Conservation (phyloP, 495 filamentous ascomycete species). For the Xylona heveae region DNA sequence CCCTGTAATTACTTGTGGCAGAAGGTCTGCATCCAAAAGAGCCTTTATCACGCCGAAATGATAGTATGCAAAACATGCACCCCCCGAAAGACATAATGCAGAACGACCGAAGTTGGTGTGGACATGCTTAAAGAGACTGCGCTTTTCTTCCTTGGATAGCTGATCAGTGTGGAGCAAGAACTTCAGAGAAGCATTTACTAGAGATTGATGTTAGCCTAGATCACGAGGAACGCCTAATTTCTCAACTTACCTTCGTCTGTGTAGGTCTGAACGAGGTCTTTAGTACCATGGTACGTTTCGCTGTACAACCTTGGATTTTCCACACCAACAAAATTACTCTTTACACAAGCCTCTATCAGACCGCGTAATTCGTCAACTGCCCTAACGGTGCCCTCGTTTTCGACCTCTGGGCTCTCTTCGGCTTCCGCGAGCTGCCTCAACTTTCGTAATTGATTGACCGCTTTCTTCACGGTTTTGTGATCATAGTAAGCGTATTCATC, state of each 20-base stretch:
- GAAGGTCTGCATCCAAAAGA: constrained; percentile 61
- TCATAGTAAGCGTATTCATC: constrained; percentile 96
- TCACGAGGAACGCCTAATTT: not conserved
- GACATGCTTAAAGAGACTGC: constrained; percentile 66
- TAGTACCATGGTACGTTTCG: constrained; percentile 92
- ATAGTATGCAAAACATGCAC: constrained; percentile 93
- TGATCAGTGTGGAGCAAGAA: constrained; percentile 44
- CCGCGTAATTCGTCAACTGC: constrained; percentile 50
- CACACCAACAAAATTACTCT: constrained; percentile 91
- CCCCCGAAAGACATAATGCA: constrained; percentile 78
- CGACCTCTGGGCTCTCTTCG: constrained; percentile 20
- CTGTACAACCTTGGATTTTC: constrained; percentile 87
- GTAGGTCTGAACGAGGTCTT: constrained; percentile 73
- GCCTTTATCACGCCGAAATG: constrained; percentile 86
- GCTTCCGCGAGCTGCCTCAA: constrained; percentile 33
- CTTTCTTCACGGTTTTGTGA: constrained; percentile 52
- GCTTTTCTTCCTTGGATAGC: constrained; percentile 52
- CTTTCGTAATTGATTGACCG: constrained; percentile 48
- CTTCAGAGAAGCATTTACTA: constrained; percentile 31
- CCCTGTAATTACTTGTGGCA: constrained; percentile 88
- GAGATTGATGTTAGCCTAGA: not conserved
- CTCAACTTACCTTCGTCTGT: constrained; percentile 49
- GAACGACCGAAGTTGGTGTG: constrained; percentile 83
- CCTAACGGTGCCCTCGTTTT: constrained; percentile 16
- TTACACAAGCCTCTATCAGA: constrained; percentile 75